Percentiles rank a stretch among this genome's conserved stretches.
Conservation (phyloP, 805 yeast species). For the Hanseniaspora lindneri region DNA sequence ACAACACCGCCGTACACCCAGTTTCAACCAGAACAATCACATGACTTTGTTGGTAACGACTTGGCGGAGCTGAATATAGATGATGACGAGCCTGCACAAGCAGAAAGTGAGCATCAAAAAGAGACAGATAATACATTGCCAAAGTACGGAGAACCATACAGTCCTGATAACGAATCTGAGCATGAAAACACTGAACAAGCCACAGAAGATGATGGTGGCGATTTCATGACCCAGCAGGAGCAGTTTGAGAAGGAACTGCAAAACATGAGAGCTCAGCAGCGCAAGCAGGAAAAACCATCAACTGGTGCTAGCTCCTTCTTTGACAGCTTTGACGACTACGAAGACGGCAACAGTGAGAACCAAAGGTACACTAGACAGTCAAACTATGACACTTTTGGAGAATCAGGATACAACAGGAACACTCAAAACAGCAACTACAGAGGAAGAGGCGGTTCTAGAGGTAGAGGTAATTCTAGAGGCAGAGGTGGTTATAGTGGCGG, state of each 20-base stretch:
- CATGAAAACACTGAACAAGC: too few species aligned
- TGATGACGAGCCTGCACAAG: slow-evolving; percentile 36
- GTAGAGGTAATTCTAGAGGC: slow-evolving; percentile 30
- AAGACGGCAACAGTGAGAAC: slow-evolving; percentile 17
- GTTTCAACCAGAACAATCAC: slow-evolving; percentile 36
- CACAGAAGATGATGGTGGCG: background rate
- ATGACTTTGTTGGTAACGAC: slow-evolving; percentile 82
- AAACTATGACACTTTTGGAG: slow-evolving; percentile 78
- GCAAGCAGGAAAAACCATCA: background rate
- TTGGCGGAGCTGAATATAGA: slow-evolving; percentile 80
- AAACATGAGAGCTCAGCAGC: slow-evolving; percentile 8
- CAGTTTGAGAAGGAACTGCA: slow-evolving; percentile 15
- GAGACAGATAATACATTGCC: slow-evolving; percentile 12
- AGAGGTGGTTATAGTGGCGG: slow-evolving; percentile 16
- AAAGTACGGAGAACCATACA: slow-evolving; percentile 6
- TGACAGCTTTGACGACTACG: slow-evolving; percentile 19
- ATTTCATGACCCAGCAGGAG: slow-evolving; percentile 8
- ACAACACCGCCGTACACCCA: slow-evolving; percentile 44
- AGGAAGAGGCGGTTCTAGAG: slow-evolving; percentile 25
- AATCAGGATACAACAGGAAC: slow-evolving; percentile 44
- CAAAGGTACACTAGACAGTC: slow-evolving; percentile 28
- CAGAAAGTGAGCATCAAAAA: slow-evolving; percentile 23
- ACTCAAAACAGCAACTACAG: slow-evolving; percentile 39
- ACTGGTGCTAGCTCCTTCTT: slow-evolving; percentile 14
- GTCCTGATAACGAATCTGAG: background rate